Evolutionary conservation across 2,329 filamentous ascomycete species (phyloP).

Genomic region (Venturia nashicola): DNA sequence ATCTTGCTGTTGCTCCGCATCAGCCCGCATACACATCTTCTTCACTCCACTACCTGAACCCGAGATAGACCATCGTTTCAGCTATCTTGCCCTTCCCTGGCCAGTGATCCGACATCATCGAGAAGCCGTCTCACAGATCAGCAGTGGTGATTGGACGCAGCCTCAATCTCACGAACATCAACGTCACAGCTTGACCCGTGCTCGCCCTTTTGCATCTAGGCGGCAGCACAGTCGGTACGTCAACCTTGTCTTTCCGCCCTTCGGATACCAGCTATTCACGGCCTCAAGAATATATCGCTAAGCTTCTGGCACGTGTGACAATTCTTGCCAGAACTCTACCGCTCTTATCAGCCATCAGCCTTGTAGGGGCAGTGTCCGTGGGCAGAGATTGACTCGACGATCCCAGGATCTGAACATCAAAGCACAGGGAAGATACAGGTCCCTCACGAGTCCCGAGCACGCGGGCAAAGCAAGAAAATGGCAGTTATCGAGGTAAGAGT

Average conservation of each 20-base stretch:
- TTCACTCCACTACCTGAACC: neutral
- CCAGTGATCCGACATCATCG: neutral
- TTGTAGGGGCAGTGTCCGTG: no score
- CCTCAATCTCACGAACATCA: neutral
- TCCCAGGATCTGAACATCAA: neutral
- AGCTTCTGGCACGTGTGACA: neutral
- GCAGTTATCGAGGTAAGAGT: neutral
- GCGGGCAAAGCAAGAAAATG: neutral
- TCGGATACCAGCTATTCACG: neutral
- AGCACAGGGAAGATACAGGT: neutral
- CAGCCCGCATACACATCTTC: neutral
- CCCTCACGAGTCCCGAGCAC: neutral
- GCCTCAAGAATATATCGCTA: neutral
- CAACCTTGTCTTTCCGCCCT: neutral
- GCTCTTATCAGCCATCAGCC: no score
- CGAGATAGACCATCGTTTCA: neutral
- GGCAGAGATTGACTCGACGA: neutral
- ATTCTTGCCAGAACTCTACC: neutral
- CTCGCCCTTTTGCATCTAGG: neutral
- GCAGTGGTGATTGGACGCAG: neutral
- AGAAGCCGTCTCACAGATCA: neutral
- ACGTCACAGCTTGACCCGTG: neutral
- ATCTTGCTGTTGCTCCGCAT: neutral
- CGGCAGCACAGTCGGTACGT: neutral
- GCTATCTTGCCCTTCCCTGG: neutral